Percentiles rank a stretch among this genome's conserved stretches.
Evolutionary conservation across 2,329 filamentous ascomycete genomes (phyloP).

Genomic region (Xylaria sp.): DNA sequence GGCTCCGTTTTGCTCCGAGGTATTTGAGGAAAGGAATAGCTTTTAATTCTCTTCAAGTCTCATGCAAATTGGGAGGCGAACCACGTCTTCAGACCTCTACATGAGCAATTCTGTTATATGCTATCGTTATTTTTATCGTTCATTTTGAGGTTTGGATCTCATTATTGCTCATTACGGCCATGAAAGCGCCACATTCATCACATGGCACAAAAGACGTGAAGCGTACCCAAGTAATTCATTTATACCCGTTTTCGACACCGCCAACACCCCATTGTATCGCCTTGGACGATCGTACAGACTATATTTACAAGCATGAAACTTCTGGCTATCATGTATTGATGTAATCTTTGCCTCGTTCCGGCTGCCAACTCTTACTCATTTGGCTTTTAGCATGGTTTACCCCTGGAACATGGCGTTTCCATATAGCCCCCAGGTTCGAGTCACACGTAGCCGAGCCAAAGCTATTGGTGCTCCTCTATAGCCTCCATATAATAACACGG

Average conservation of each 20-base stretch:
- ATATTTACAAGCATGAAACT: slow-evolving; percentile 40
- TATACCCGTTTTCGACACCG: slow-evolving; percentile 29
- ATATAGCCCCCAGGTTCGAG: neutral
- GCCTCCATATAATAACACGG: neutral
- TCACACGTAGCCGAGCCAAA: neutral
- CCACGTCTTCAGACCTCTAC: neutral
- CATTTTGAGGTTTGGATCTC: too few relatives aligned
- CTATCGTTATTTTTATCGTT: too few relatives aligned
- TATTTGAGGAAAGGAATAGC: neutral
- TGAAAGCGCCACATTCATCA: neutral
- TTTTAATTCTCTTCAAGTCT: neutral
- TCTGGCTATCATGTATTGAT: slow-evolving; percentile 26
- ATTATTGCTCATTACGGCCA: too few relatives aligned
- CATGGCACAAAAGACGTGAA: slow-evolving; percentile 5
- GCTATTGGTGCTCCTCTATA: neutral
- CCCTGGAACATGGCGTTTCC: neutral
- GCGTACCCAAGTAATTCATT: slow-evolving; percentile 28
- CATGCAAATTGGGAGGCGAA: neutral
- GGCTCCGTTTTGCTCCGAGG: slow-evolving; percentile 14
- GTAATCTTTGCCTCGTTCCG: slow-evolving; percentile 24
- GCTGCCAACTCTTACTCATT: neutral
- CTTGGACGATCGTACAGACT: slow-evolving; percentile 38
- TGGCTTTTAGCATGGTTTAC: neutral
- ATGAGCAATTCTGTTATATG: too few relatives aligned
- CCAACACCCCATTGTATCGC: slow-evolving; percentile 32